phyloP scores from a whole-genome alignment of 441 rosid genomes.

The Iberis amara region DNA sequence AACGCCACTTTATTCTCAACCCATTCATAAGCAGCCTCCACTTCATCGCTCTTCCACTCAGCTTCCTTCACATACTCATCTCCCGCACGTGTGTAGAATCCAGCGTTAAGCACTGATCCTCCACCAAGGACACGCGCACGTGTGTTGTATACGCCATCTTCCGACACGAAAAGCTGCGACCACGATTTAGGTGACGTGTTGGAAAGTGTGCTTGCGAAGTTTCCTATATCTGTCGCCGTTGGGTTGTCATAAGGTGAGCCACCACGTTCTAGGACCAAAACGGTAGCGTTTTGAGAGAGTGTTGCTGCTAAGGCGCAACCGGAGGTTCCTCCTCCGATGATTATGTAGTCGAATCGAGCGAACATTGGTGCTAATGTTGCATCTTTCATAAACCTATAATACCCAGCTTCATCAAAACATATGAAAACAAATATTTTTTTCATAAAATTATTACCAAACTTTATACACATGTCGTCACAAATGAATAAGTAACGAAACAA shows the following conservation, averaged over 20 bases:
- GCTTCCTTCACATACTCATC: background rate
- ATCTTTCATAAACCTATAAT: constrained; percentile 33
- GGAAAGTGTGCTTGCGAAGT: background rate
- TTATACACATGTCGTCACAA: too few species aligned
- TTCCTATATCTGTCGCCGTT: constrained; percentile 25
- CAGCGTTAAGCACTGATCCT: constrained; percentile 33
- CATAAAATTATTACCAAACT: background rate
- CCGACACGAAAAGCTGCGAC: constrained; percentile 32
- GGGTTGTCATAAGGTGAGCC: constrained; percentile 39
- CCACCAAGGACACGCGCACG: constrained; percentile 40
- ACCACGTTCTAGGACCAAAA: constrained; percentile 45
- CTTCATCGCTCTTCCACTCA: constrained; percentile 26
- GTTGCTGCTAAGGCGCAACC: constrained; percentile 52
- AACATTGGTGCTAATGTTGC: constrained; percentile 33
- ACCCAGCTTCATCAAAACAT: constrained; percentile 27
- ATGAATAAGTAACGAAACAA: too few species aligned
- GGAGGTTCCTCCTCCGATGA: constrained; percentile 50
- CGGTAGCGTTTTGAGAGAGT: constrained; percentile 33
- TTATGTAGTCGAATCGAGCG: constrained; percentile 38
- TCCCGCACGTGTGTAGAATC: constrained; percentile 35
- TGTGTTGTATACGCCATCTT: constrained; percentile 35
- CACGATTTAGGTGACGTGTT: background rate
- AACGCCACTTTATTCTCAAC: constrained; percentile 35
- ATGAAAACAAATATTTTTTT: background rate
- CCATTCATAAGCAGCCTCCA: constrained; percentile 33